phyloP scores from a whole-genome alignment of 106 monocot species.

The Chionographis japonica region DNA sequence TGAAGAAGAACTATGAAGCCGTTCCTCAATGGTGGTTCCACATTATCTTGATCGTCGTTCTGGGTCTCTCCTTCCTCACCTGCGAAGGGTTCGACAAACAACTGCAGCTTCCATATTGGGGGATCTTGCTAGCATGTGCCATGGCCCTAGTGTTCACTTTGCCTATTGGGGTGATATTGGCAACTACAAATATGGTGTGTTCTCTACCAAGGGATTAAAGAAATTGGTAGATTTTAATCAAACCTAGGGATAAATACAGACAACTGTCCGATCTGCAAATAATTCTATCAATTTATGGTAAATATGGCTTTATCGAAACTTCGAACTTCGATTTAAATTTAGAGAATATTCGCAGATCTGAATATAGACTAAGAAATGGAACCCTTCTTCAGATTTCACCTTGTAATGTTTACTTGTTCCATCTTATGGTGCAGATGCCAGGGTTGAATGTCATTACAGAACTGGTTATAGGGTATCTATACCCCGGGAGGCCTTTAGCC shows the following conservation, averaged over 20 bases:
- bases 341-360: no score
- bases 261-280: no score
- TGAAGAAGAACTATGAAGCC: slow-evolving; percentile 1
- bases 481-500: slow-evolving; percentile 6
- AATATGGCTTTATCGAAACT: no score
- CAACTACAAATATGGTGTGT: slow-evolving; percentile 7
- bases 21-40: slow-evolving; percentile 12
- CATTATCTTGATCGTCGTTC: background rate
- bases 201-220: background rate
- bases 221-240: no score
- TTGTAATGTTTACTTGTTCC: background rate
- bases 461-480: slow-evolving; percentile 3
- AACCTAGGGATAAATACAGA: no score
- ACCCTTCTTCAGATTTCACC: no score
- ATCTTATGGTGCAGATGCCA: slow-evolving; percentile 1
- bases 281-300: no score
- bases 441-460: slow-evolving; percentile 7
- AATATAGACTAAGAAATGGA: no score
- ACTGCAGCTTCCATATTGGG: slow-evolving; percentile 13
- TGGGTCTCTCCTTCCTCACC: background rate
- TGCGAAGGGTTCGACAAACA: background rate
- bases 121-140: background rate
- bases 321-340: no score
- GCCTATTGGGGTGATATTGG: background rate
- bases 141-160: background rate